Evolutionary conservation across 2,329 filamentous ascomycete species (phyloP), one percentile per base, ranked within the genome.

Genomic region (Aspergillus ustus): DNA sequence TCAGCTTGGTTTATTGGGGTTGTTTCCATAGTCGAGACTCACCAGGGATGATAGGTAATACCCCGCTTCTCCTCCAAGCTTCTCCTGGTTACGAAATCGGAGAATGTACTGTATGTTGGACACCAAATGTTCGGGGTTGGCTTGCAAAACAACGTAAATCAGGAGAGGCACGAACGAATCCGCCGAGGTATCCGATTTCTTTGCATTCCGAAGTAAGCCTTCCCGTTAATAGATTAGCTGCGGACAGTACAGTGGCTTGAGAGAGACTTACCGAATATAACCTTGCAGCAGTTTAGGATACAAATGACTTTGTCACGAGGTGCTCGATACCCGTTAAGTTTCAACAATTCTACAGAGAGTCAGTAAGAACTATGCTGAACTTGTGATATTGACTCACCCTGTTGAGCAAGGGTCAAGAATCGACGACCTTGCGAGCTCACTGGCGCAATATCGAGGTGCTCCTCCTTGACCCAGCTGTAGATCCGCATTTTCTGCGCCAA

Each of bases 71-170:
- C 95, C 95, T 25, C 91, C 91, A 1, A 99, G 87, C 76, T 98
- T 98, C 57, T 99, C 95, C 77, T 97, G 95, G 72, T 98, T 97
- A 55, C 95, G 88, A 81, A 99, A 99, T 50, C 96, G 89, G 55
- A 98, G 83, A 66, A 99, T 98, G 76, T 99, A 99, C 77, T 99
- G 95, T 3, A 99, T 92, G 75, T 99, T 99, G 62, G 93, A 97
- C 28, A 98, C 93, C 37, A 99, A 82, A 76, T 98, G 92, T 63
- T 97, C 93, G 0, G 95, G 95, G 69, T 97, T 97, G 49, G 93
- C 92, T 77, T 95, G 92, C 28, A 99, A 83, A 13, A 98, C 93
- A 28, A 97, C 95, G 70, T 97, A 98, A 60, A 99, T 99, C 59
- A 99, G 84, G 29, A 98, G 84, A 4, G 95, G 91, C 80, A 97